Percentiles rank a stretch among this genome's conserved stretches.
phyloP scores from a whole-genome alignment of 345 rosid genomes.

The Citrus sp. region DNA sequence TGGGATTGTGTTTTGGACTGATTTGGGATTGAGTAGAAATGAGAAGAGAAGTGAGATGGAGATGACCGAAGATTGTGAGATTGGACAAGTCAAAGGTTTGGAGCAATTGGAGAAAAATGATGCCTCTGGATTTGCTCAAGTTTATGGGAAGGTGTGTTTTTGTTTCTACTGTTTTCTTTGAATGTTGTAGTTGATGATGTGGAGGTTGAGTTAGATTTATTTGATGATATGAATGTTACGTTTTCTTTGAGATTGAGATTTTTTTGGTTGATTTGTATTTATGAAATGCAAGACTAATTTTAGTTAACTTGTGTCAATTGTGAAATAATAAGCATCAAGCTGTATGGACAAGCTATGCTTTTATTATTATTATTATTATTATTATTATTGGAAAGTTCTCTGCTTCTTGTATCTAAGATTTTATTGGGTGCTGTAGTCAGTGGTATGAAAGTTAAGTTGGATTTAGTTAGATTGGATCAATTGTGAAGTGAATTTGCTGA shows the following conservation, averaged over 20 bases:
- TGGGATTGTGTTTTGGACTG: conserved; percentile 93
- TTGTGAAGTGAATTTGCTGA: neutral
- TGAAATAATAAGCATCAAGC: too few species aligned
- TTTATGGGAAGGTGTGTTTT: conserved; percentile 24
- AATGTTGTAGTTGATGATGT: neutral
- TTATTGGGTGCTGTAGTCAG: neutral
- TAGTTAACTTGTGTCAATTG: too few species aligned
- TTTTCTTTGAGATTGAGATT: neutral
- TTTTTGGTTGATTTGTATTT: neutral
- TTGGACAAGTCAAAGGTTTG: conserved; percentile 26
- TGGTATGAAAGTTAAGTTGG: neutral
- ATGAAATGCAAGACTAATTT: too few species aligned
- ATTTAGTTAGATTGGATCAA: neutral
- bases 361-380: too few species aligned
- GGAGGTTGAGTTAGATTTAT: neutral
- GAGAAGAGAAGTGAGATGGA: conserved; percentile 26
- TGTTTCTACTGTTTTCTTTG: neutral
- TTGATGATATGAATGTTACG: conserved; percentile 24
- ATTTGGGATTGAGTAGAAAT: conserved; percentile 45
- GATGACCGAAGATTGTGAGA: conserved; percentile 32
- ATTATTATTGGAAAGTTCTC: neutral
- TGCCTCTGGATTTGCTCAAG: conserved; percentile 26
- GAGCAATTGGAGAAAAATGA: conserved; percentile 30
- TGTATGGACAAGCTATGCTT: too few species aligned
- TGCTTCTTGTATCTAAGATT: neutral